phyloP scores from a whole-genome alignment of 495 filamentous ascomycete genomes.

The Tetracladium setigerum region DNA sequence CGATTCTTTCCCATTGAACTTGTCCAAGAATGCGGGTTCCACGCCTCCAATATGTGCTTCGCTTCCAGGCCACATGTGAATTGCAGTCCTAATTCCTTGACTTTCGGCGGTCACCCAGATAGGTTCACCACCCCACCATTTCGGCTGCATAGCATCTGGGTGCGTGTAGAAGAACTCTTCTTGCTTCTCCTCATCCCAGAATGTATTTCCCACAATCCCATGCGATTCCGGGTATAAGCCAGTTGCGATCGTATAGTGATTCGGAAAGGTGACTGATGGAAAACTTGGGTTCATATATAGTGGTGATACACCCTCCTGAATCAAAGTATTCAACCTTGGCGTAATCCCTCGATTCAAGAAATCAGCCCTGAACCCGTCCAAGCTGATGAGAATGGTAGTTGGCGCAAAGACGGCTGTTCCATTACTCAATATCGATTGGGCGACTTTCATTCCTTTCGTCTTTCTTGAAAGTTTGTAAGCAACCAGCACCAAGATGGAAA shows the following conservation, averaged over 20 bases:
- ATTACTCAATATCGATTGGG: slow-evolving; percentile 45
- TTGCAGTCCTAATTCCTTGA: slow-evolving; percentile 62
- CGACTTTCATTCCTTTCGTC: slow-evolving; percentile 22
- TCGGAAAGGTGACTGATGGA: slow-evolving; percentile 95
- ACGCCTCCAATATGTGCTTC: slow-evolving; percentile 66
- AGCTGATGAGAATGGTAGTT: slow-evolving; percentile 88
- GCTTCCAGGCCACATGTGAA: slow-evolving; percentile 98
- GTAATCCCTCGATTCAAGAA: slow-evolving; percentile 80
- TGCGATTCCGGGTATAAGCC: slow-evolving; percentile 90
- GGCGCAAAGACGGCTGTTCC: slow-evolving; percentile 81
- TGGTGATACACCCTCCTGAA: slow-evolving; percentile 79
- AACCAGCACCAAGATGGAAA: slow-evolving; percentile 41
- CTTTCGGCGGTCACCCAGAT: slow-evolving; percentile 90
- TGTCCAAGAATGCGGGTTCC: slow-evolving; percentile 72
- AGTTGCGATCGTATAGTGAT: slow-evolving; percentile 92
- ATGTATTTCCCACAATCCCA: slow-evolving; percentile 88
- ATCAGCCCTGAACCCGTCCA: slow-evolving; percentile 97
- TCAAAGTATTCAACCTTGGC: slow-evolving; percentile 70
- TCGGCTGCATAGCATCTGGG: slow-evolving; percentile 63
- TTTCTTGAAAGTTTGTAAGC: slow-evolving; percentile 41
- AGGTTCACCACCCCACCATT: slow-evolving; percentile 94
- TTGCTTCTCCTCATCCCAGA: slow-evolving; percentile 72
- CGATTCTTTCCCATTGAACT: slow-evolving; percentile 69
- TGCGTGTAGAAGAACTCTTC: slow-evolving; percentile 87
- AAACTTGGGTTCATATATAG: slow-evolving; percentile 89